These are phyloP conservation scores for Acer yangbiense DNA, from an alignment of 345 rosid species.

Conservation along the genomic window DNA sequence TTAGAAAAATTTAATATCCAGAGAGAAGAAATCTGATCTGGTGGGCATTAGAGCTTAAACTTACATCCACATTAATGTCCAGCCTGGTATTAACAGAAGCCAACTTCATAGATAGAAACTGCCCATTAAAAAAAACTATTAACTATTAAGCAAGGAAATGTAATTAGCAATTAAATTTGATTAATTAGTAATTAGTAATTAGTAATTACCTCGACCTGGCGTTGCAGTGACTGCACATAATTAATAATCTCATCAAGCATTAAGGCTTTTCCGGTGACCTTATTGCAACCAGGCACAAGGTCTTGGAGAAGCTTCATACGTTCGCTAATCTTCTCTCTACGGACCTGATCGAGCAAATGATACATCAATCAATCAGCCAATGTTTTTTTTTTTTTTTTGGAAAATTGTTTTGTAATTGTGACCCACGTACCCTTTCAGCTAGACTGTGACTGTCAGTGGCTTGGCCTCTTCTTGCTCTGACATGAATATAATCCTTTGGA, in stretches of 20 bases:
- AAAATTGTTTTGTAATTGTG: conserved; percentile 7
- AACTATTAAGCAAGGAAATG: neutral
- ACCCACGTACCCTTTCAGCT: conserved; percentile 78
- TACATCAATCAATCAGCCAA: neutral
- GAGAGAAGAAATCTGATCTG: neutral
- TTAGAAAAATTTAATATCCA: neutral
- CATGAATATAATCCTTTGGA: conserved; percentile 80
- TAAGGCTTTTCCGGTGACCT: conserved; percentile 77
- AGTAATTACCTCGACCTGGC: conserved; percentile 75
- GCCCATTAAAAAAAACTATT: conserved; percentile 28
- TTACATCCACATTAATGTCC: conserved; percentile 75
- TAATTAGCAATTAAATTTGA: too few species aligned
- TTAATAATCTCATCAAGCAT: conserved; percentile 58
- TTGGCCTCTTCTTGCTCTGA: conserved; percentile 91
- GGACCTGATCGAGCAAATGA: conserved; percentile 45
- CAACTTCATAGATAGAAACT: conserved; percentile 96
- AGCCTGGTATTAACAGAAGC: conserved; percentile 82
- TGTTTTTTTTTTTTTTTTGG: too few species aligned
- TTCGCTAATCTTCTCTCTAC: conserved; percentile 95
- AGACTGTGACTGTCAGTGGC: conserved; percentile 97
- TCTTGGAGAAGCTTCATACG: conserved; percentile 96
- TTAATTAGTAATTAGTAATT: too few species aligned
- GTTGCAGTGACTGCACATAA: conserved; percentile 47
- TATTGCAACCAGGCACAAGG: conserved; percentile 97
- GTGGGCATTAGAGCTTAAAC: conserved; percentile 20